These are phyloP conservation scores for Arxiozyma heterogenica DNA, from an alignment of 1,139 yeast genomes.

Conservation along the genomic window DNA sequence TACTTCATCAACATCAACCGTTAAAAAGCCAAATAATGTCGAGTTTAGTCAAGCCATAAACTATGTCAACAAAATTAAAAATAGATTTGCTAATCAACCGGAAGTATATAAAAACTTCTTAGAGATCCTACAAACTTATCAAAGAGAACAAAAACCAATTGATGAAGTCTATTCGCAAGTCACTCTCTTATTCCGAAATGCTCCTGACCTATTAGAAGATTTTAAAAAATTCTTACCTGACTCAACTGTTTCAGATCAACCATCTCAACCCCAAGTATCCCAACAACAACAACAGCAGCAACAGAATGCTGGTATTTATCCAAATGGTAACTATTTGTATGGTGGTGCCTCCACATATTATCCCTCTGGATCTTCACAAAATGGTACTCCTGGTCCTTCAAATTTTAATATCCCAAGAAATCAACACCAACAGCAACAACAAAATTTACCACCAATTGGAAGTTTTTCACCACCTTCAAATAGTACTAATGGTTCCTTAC, in stretches of 20 bases:
- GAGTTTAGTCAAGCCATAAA: constrained; percentile 96
- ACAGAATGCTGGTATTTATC: constrained; percentile 5
- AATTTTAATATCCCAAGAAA: not conserved
- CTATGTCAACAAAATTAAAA: constrained; percentile 91
- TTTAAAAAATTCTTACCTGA: constrained; percentile 94
- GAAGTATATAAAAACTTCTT: constrained; percentile 90
- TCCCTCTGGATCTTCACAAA: constrained; percentile 6
- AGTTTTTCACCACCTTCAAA: constrained; percentile 75
- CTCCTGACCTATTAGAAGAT: constrained; percentile 90
- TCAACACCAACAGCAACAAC: constrained; percentile 13
- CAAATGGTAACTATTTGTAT: not conserved
- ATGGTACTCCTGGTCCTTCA: constrained; percentile 1
- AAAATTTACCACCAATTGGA: constrained; percentile 88
- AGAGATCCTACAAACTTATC: constrained; percentile 92
- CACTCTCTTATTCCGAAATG: constrained; percentile 76
- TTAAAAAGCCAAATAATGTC: constrained; percentile 62
- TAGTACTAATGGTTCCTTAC: constrained; percentile 16
- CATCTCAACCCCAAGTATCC: constrained; percentile 9
- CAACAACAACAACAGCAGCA: constrained; percentile 10
- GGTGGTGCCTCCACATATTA: constrained; percentile 13
- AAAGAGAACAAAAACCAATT: constrained; percentile 90
- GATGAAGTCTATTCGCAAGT: constrained; percentile 93
- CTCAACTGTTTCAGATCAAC: constrained; percentile 38
- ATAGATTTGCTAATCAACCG: constrained; percentile 87
- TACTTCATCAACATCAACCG: constrained; percentile 18